phyloP scores from a whole-genome alignment of 2,329 filamentous ascomycete genomes.

The Hymenoscyphus repandus region DNA sequence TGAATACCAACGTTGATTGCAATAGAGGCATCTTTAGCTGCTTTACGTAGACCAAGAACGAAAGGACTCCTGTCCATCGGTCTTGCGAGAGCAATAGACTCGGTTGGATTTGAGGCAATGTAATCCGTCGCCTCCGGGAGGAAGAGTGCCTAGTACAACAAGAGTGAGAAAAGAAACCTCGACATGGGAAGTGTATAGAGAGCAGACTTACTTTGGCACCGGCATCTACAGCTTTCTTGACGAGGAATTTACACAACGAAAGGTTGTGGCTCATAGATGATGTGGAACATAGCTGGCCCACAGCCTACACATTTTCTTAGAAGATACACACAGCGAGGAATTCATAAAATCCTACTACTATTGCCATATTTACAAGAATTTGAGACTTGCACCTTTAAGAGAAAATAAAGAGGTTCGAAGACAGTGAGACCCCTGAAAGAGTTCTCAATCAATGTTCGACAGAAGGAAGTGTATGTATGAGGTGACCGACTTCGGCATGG shows the following conservation, averaged over 20 bases:
- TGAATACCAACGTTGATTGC: slow-evolving; percentile 86
- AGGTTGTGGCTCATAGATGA: slow-evolving; percentile 74
- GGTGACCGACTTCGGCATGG: too few relatives aligned
- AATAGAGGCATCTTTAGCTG: slow-evolving; percentile 58
- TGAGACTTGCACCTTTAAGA: too few relatives aligned
- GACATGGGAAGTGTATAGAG: not conserved
- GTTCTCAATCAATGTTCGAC: too few relatives aligned
- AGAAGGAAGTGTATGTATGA: too few relatives aligned
- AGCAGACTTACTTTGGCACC: slow-evolving; percentile 64
- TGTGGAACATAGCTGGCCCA: slow-evolving; percentile 87
- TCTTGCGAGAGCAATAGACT: slow-evolving; percentile 66
- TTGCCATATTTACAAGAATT: slow-evolving; percentile 21
- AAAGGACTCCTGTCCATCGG: slow-evolving; percentile 65
- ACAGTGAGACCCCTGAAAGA: too few relatives aligned
- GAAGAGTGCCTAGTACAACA: slow-evolving; percentile 61
- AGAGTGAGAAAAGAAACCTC: not conserved
- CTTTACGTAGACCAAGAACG: slow-evolving; percentile 66
- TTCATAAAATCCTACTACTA: slow-evolving; percentile 24
- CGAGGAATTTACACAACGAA: slow-evolving; percentile 65
- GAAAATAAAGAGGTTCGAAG: too few relatives aligned
- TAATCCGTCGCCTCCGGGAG: slow-evolving; percentile 79
- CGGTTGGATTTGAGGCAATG: slow-evolving; percentile 63
- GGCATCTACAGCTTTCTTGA: slow-evolving; percentile 66
- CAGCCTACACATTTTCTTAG: slow-evolving; percentile 50
- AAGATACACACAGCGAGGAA: slow-evolving; percentile 3